Base-by-base conservation (phyloP, 1,139 yeast genomes). In the Hansenula sp. region DNA sequence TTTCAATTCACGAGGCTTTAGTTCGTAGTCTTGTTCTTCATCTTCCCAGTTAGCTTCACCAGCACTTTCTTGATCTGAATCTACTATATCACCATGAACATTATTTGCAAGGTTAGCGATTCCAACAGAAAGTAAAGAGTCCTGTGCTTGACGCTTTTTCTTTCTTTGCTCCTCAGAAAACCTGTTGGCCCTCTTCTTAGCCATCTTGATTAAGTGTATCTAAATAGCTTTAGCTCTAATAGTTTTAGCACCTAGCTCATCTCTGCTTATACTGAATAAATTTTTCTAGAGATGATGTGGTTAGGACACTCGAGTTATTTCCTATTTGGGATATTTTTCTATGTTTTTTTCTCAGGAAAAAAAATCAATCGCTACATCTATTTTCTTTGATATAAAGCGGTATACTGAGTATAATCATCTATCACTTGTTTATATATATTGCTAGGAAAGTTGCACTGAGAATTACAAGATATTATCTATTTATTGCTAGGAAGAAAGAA, bases 21-120 rank as follows among this genome's bases (percentile, higher is more conserved):
- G 59, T 57, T 83, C 92, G 53, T 83, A 84, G 42, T 76, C 84
- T 57, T 79, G 86, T 54, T 82, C 89, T 48, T 73, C 77, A 46
- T 78, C 71, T n/a, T 79, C 86, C 68, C 70, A 66, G 27, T 63
- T 55, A 6, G 39, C 41, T 37, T 42, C 7, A 45, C 44, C 29
- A 46, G 53, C 25, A 43, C 49, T 41, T 38, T 39, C 42, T 39
- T 34, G 40, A 36, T 40, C 48, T 26, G 49, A 43, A n/a, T 50
- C 52, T 31, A 53, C 54, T 27, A 25, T 8, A 25, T 13, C n/a
- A 9, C 51, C 55, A 28, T 55, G 59, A 14, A 51, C 54, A 8
- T 44, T 52, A 34, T 56, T 55, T 9, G 57, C 55, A 46, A 76
- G 74, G 10, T 50, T 53, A 2, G 56, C 44, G 4, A 73, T 52